A percentile compares a stretch with the other conserved stretches of the same genome.
Evolutionary conservation across 1,284 basidiomycete genomes (phyloP).

Genomic region (Fomitopsis betulina): DNA sequence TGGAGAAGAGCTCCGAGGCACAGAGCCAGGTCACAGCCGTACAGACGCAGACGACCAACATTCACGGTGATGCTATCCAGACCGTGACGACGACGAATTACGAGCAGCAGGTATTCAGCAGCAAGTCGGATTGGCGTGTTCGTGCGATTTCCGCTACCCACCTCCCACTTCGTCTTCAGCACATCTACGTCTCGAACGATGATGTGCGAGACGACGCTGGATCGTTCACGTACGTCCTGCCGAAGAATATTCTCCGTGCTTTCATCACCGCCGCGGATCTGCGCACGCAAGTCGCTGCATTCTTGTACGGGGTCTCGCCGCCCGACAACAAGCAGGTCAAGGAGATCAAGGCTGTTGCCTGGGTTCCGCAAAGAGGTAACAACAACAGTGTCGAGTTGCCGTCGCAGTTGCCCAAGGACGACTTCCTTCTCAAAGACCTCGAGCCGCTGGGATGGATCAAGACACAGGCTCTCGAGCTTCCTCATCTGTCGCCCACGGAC

Average conservation of each 20-base stretch:
- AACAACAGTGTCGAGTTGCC: conserved; percentile 93
- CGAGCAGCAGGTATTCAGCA: conserved; percentile 95
- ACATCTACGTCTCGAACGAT: conserved; percentile 98
- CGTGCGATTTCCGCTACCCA: conserved; percentile 96
- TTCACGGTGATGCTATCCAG: conserved; percentile 96
- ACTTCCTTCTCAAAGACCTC: conserved; percentile 91
- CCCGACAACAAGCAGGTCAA: conserved; percentile 98
- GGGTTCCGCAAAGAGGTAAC: conserved; percentile 95
- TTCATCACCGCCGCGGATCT: conserved; percentile 95
- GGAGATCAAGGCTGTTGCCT: conserved; percentile 96
- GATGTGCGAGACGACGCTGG: conserved; percentile 98
- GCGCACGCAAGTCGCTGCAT: conserved; percentile 94
- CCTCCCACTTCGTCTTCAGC: conserved; percentile 92
- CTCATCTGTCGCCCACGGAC: conserved; percentile 90
- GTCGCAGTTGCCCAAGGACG: conserved; percentile 82
- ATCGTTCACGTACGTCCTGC: conserved; percentile 92
- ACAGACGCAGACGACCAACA: conserved; percentile 97
- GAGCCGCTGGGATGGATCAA: conserved; percentile 99
- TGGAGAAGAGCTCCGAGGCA: conserved; percentile 95
- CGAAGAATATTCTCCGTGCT: conserved; percentile 95
- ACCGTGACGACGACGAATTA: conserved; percentile 98
- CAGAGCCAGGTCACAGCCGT: conserved; percentile 95
- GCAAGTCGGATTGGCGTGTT: conserved; percentile 99
- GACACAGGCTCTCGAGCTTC: conserved; percentile 90
- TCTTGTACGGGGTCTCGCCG: conserved; percentile 90